Conservation (phyloP, 1,284 basidiomycete genomes). For the Papiliotrema laurentii region DNA sequence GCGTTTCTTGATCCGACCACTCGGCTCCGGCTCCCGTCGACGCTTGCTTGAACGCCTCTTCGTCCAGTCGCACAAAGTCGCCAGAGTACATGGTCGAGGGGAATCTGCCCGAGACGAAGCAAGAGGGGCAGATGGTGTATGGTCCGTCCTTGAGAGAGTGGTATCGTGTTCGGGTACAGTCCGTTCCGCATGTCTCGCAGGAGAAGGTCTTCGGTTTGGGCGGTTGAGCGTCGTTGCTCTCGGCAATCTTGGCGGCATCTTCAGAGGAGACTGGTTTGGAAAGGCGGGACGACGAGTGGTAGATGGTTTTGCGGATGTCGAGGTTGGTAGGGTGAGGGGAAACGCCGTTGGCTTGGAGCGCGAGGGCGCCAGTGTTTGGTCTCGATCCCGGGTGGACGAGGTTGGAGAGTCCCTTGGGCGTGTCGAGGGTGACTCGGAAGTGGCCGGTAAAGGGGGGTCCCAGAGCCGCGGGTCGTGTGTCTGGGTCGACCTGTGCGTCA, state of each 20-base stretch:
- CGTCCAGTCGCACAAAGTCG: constrained; percentile 89
- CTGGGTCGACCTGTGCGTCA: constrained; percentile 81
- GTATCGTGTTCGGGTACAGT: constrained; percentile 84
- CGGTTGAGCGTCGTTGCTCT: constrained; percentile 56
- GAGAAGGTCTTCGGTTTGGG: constrained; percentile 57
- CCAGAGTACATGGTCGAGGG: constrained; percentile 94
- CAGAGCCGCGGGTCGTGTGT: constrained; percentile 86
- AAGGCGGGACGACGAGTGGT: constrained; percentile 75
- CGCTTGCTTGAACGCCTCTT: constrained; percentile 53
- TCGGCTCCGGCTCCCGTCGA: constrained; percentile 56
- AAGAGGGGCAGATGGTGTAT: constrained; percentile 80
- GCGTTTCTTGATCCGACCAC: constrained; percentile 88
- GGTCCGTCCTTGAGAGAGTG: constrained; percentile 90
- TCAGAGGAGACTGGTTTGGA: constrained; percentile 59
- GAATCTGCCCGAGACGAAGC: constrained; percentile 95
- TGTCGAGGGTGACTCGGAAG: constrained; percentile 95
- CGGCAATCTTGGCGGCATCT: constrained; percentile 57
- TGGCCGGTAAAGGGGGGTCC: constrained; percentile 98
- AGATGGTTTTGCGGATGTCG: constrained; percentile 78
- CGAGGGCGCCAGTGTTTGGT: constrained; percentile 47
- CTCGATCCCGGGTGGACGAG: constrained; percentile 77
- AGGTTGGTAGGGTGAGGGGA: constrained; percentile 63
- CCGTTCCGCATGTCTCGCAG: constrained; percentile 92
- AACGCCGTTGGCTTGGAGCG: constrained; percentile 50
- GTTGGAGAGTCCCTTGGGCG: constrained; percentile 90